Conservation (phyloP, 495 filamentous ascomycete genomes). For the Aspergillus baeticus region DNA sequence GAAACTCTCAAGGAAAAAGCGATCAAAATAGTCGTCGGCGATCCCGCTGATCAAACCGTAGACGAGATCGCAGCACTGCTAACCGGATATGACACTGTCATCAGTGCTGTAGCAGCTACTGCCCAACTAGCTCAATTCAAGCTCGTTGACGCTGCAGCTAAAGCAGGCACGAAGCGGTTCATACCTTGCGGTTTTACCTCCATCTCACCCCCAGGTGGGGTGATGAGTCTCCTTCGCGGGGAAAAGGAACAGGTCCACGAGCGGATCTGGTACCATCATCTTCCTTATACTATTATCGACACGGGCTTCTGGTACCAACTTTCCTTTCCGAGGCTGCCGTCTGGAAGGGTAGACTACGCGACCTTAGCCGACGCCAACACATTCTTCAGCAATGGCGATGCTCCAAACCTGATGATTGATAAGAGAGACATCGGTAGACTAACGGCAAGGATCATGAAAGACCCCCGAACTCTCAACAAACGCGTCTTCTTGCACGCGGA, state of each 20-base stretch:
- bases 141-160: background rate
- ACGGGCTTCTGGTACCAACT: slow-evolving; percentile 47
- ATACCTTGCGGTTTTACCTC: background rate
- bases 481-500: slow-evolving; percentile 38
- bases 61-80: background rate
- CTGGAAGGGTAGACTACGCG: slow-evolving; percentile 35
- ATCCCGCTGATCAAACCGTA: no score
- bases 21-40: no score
- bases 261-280: slow-evolving; percentile 25
- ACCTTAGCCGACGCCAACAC: slow-evolving; percentile 5
- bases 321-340: slow-evolving; percentile 32
- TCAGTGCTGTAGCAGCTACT: background rate
- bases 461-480: slow-evolving; percentile 43
- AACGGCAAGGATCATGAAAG: slow-evolving; percentile 40
- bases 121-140: background rate
- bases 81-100: background rate
- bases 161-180: background rate
- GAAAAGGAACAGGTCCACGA: slow-evolving; percentile 41
- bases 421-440: slow-evolving; percentile 42
- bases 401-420: slow-evolving; percentile 33
- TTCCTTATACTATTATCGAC: slow-evolving; percentile 50
- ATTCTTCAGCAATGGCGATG: slow-evolving; percentile 34
- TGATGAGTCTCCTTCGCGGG: background rate
- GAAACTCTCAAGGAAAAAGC: no score
- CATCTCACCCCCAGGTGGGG: background rate